Evolutionary conservation across 345 rosid genomes (phyloP).

Genomic region (Populus euphratica): DNA sequence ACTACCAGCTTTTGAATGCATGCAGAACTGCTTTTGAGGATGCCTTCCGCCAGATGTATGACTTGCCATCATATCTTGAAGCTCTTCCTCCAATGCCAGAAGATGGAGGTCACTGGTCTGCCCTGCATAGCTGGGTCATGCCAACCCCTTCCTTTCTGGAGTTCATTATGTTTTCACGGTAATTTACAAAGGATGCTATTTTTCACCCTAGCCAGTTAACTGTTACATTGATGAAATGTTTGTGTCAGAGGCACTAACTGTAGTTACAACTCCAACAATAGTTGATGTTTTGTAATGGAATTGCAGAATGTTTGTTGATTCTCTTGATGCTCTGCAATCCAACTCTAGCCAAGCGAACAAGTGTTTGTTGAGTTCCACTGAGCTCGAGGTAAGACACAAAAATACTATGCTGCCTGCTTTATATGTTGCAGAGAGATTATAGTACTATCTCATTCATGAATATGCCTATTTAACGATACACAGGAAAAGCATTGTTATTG

Average conservation of each 20-base stretch:
- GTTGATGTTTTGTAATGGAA: slow-evolving; percentile 6
- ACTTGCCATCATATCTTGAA: slow-evolving; percentile 58
- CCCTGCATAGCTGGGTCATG: slow-evolving; percentile 96
- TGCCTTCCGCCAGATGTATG: slow-evolving; percentile 78
- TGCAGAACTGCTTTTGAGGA: slow-evolving; percentile 70
- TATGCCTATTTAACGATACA: slow-evolving; percentile 14
- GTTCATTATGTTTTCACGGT: slow-evolving; percentile 88
- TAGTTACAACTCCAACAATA: not conserved
- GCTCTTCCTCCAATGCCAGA: slow-evolving; percentile 96
- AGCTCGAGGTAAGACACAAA: slow-evolving; percentile 53
- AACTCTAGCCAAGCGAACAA: slow-evolving; percentile 35
- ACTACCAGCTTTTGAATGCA: slow-evolving; percentile 13
- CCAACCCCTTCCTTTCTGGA: slow-evolving; percentile 93
- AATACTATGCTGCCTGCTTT: not conserved
- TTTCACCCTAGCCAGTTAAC: slow-evolving; percentile 4
- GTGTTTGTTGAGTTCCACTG: slow-evolving; percentile 65
- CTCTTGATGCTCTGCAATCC: slow-evolving; percentile 68
- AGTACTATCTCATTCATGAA: not conserved
- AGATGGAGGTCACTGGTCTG: slow-evolving; percentile 88
- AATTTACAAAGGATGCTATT: slow-evolving; percentile 4
- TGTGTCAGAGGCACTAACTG: not conserved
- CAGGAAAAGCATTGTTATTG: slow-evolving; percentile 93
- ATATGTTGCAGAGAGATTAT: not conserved
- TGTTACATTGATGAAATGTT: not conserved
- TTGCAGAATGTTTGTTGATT: slow-evolving; percentile 88